Conservation (phyloP, 2,329 filamentous ascomycete species). For the Xylariaceae sp. region DNA sequence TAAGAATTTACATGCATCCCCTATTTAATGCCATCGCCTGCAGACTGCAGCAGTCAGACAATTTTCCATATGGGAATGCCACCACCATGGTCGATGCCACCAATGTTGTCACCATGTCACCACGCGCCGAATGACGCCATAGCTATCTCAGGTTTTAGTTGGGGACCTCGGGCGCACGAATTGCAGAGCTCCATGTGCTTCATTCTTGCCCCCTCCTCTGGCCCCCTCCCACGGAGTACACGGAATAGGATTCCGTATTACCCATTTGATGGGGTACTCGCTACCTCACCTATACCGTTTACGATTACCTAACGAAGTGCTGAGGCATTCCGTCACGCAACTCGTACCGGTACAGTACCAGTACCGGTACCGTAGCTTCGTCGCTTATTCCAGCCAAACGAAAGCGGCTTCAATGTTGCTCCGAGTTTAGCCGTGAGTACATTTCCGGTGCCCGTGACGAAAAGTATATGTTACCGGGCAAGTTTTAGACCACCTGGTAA, state of each 20-base stretch:
- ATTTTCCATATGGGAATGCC: background rate
- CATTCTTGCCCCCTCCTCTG: background rate
- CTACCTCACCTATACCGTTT: background rate
- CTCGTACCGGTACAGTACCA: background rate
- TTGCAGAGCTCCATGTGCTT: background rate
- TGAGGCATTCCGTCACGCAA: background rate
- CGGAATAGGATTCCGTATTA: background rate
- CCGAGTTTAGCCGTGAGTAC: constrained; percentile 8
- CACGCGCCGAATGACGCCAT: constrained; percentile 13
- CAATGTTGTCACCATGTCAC: too few relatives aligned
- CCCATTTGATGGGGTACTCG: background rate
- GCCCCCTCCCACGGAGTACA: too few relatives aligned
- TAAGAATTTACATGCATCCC: background rate
- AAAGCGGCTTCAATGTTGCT: constrained; percentile 5
- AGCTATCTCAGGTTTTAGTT: background rate
- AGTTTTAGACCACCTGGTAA: background rate
- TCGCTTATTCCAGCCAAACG: constrained; percentile 1
- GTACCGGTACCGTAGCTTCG: too few relatives aligned
- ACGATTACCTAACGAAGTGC: background rate
- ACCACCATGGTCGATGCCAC: too few relatives aligned
- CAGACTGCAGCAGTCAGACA: background rate
- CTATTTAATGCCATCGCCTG: background rate
- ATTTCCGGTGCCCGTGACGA: background rate
- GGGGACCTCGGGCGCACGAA: background rate
- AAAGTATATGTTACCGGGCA: background rate